A percentile compares a stretch with the other conserved stretches of the same genome.
These are phyloP conservation scores for Starmerella bacillaris DNA, from an alignment of 805 yeast species.

Conservation along the genomic window DNA sequence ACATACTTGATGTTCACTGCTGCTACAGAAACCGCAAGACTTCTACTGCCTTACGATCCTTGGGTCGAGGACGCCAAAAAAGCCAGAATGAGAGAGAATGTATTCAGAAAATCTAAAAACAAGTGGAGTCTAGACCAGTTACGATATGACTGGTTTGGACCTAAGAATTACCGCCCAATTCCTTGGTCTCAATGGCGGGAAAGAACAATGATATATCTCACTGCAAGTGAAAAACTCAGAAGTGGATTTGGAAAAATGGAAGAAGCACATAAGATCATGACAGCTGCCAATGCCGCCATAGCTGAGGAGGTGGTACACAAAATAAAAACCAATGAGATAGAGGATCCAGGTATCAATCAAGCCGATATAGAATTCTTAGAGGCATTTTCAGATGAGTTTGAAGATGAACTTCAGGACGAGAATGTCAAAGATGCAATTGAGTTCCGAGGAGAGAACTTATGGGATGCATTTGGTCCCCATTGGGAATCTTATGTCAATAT, in stretches of 20 bases:
- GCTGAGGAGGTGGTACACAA: conserved; percentile 4
- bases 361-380: conserved; percentile 7
- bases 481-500: conserved; percentile 5
- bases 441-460: conserved; percentile 6
- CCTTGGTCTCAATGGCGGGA: conserved; percentile 19
- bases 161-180: conserved; percentile 38
- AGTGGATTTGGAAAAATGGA: conserved; percentile 1
- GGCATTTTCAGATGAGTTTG: conserved; percentile 8
- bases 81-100: conserved; percentile 28
- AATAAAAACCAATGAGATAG: conserved; percentile 3
- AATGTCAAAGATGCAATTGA: conserved; percentile 10
- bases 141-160: conserved; percentile 50
- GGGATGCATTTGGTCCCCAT: conserved; percentile 10
- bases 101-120: background rate
- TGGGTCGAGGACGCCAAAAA: conserved; percentile 51
- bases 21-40: conserved; percentile 38
- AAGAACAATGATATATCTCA: conserved; percentile 14
- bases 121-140: conserved; percentile 1
- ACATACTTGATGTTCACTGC: conserved; percentile 34
- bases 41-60: conserved; percentile 35
- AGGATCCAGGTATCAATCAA: conserved; percentile 6
- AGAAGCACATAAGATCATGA: conserved; percentile 1
- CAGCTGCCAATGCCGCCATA: conserved; percentile 1
- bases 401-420: background rate
- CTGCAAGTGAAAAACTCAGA: conserved; percentile 9